A percentile compares a stretch with the other conserved stretches of the same genome.
Evolutionary conservation across 2,329 filamentous ascomycete species (phyloP).

Genomic region (Ascochyta rabiei): DNA sequence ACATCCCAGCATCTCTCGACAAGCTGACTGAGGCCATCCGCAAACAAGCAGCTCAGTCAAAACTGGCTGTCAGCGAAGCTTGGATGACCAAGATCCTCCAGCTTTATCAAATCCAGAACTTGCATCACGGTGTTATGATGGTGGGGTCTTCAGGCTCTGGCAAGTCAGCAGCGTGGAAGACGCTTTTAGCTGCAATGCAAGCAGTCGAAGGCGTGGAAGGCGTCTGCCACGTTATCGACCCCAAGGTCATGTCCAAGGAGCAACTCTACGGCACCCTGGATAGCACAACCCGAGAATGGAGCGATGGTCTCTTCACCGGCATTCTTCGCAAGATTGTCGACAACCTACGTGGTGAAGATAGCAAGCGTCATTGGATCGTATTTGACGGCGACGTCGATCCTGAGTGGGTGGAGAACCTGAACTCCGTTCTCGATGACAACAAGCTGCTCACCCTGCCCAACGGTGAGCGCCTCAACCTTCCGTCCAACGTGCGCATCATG

Average conservation of each 20-base stretch:
- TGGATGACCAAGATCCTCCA: conserved; percentile 99
- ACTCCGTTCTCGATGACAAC: conserved; percentile 99
- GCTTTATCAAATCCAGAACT: conserved; percentile 95
- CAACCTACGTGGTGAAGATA: conserved; percentile 95
- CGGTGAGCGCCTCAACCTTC: conserved; percentile 94
- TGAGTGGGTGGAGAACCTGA: conserved; percentile 99
- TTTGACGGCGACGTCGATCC: conserved; percentile 99
- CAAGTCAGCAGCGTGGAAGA: conserved; percentile 94
- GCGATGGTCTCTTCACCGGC: conserved; percentile 96
- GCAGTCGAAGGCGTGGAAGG: conserved; percentile 90
- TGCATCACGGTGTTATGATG: conserved; percentile 99
- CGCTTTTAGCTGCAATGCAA: conserved; percentile 88
- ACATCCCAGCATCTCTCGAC: conserved; percentile 85
- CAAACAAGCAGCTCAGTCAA: conserved; percentile 80
- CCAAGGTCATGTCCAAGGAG: conserved; percentile 99
- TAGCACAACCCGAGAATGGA: conserved; percentile 97
- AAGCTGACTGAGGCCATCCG: conserved; percentile 81
- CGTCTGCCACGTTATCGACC: conserved; percentile 96
- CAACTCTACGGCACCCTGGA: conserved; percentile 94
- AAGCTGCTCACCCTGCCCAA: conserved; percentile 96
- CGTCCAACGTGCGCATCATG: conserved; percentile 96
- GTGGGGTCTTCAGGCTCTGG: conserved; percentile 97
- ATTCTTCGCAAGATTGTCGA: conserved; percentile 98
- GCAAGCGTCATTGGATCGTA: conserved; percentile 98
- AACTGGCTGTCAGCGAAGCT: conserved; percentile 86